Percentiles rank a stretch among this genome's conserved stretches.
These are phyloP conservation scores for Scheffersomyces coipomensis DNA, from an alignment of 805 yeast species.

Conservation along the genomic window DNA sequence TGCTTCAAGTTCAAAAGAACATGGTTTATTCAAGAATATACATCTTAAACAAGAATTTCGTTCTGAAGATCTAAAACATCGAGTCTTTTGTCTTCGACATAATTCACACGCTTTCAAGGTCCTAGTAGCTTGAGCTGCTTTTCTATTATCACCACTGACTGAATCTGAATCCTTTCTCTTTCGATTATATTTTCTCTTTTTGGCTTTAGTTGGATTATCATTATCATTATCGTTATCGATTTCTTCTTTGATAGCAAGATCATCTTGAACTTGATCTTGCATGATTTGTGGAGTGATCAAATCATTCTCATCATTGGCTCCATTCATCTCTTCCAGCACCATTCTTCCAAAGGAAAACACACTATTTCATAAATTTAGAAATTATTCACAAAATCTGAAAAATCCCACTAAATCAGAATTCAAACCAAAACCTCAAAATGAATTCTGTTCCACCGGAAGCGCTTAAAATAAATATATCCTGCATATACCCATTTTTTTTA, in stretches of 20 bases:
- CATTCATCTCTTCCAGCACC: not conserved
- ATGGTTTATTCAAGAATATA: conserved; percentile 46
- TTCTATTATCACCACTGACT: conserved; percentile 10
- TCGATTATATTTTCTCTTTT: not conserved
- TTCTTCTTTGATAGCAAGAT: not conserved
- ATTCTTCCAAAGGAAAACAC: too few relatives aligned
- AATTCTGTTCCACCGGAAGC: too few relatives aligned
- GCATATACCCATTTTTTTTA: too few relatives aligned
- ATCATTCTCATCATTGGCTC: not conserved
- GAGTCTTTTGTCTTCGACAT: conserved; percentile 57
- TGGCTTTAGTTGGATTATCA: not conserved
- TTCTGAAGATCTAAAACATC: conserved; percentile 57
- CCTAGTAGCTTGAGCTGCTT: conserved; percentile 32
- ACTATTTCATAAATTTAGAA: too few relatives aligned
- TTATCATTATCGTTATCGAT: not conserved
- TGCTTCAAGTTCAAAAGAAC: conserved; percentile 44
- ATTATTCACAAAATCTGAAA: too few relatives aligned
- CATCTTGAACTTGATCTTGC: not conserved
- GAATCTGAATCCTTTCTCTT: not conserved
- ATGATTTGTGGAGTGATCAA: not conserved
- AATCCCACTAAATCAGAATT: too few relatives aligned
- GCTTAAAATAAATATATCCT: too few relatives aligned
- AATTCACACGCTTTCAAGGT: conserved; percentile 54
- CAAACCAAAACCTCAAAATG: too few relatives aligned
- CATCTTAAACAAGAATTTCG: conserved; percentile 57